Evolutionary conservation across 306 rosid genomes (phyloP).

Genomic region (Abrus pulchellus): DNA sequence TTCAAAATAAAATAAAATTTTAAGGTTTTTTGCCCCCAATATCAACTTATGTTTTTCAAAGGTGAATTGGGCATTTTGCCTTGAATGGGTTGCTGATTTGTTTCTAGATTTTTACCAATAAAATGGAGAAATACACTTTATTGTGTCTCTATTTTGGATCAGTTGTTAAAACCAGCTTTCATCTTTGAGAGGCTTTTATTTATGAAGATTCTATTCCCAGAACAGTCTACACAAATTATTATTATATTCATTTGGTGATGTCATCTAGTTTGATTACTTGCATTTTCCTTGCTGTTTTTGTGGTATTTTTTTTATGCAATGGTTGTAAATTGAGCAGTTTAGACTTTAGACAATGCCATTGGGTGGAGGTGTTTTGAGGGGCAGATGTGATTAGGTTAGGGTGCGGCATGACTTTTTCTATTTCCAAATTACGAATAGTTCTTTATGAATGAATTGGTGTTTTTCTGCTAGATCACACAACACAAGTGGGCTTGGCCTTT

Average conservation of each 20-base stretch:
- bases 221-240: conserved; percentile 30
- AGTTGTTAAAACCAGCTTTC: conserved; percentile 14
- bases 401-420: conserved; percentile 12
- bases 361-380: conserved; percentile 25
- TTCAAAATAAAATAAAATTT: no score
- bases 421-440: conserved; percentile 16
- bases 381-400: conserved; percentile 23
- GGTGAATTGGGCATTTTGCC: background rate
- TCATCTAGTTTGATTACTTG: conserved; percentile 36
- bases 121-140: conserved; percentile 9
- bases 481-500: conserved; percentile 95
- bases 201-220: background rate
- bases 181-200: background rate
- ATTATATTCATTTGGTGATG: conserved; percentile 29
- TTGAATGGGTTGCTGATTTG: background rate
- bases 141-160: conserved; percentile 10
- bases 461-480: conserved; percentile 75
- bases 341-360: background rate
- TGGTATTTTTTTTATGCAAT: background rate
- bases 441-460: conserved; percentile 45
- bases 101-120: conserved; percentile 1
- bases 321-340: conserved; percentile 19
- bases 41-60: background rate
- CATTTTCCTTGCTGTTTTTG: conserved; percentile 26
- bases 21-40: no score